Percentiles rank a stretch among this genome's conserved stretches.
Conservation (phyloP, 2,329 filamentous ascomycete species). For the Fusarium graminum region DNA sequence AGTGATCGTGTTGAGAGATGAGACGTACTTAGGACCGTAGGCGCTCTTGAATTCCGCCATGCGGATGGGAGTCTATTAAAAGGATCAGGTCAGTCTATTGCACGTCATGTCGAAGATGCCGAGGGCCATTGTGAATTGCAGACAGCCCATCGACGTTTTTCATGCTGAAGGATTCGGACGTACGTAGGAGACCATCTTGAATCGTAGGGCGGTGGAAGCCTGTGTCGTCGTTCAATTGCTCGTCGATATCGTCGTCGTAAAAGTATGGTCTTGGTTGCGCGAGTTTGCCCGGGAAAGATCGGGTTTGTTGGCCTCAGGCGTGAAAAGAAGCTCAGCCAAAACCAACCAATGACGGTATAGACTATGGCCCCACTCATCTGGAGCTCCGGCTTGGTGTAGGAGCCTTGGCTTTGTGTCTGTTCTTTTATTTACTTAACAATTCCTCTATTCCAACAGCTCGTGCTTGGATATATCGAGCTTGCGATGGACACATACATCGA, state of each 20-base stretch:
- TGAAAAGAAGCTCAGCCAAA: slow-evolving; percentile 28
- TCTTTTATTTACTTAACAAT: slow-evolving; percentile 26
- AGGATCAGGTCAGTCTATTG: slow-evolving; percentile 51
- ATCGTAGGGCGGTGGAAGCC: slow-evolving; percentile 50
- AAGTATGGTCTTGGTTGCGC: slow-evolving; percentile 49
- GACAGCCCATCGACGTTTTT: background rate
- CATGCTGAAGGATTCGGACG: slow-evolving; percentile 29
- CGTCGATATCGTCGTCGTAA: slow-evolving; percentile 49
- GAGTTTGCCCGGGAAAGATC: slow-evolving; percentile 55
- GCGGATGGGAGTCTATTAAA: slow-evolving; percentile 61
- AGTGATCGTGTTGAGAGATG: background rate
- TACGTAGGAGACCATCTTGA: slow-evolving; percentile 60
- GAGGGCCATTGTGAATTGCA: slow-evolving; percentile 22
- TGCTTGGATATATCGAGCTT: background rate
- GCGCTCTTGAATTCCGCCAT: slow-evolving; percentile 69
- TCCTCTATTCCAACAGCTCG: background rate
- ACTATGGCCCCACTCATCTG: slow-evolving; percentile 34
- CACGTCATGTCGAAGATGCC: slow-evolving; percentile 1
- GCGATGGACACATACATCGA: slow-evolving; percentile 74
- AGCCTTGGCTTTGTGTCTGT: slow-evolving; percentile 22
- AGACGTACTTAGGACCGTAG: slow-evolving; percentile 74
- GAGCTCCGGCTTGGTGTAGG: slow-evolving; percentile 34
- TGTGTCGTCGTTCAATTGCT: slow-evolving; percentile 56
- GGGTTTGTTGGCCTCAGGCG: slow-evolving; percentile 54
- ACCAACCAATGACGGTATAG: slow-evolving; percentile 23